Evolutionary conservation across 352 stramenopile genomes (phyloP).

Genomic region (Peronospora farinosa): DNA sequence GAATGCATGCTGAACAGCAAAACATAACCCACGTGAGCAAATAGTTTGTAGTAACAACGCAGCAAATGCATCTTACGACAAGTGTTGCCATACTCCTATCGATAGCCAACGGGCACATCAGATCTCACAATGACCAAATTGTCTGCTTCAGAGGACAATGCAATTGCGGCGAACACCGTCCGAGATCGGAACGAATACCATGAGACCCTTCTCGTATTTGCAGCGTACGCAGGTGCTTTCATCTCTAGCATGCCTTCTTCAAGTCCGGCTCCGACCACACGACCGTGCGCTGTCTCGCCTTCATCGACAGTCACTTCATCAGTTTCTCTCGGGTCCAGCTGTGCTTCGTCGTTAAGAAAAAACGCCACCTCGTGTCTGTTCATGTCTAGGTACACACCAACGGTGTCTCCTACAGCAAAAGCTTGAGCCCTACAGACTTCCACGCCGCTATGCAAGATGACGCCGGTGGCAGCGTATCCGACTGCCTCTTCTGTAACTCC

Average conservation of each 20-base stretch:
- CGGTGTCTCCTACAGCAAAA: conserved; percentile 33
- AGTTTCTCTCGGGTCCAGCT: conserved; percentile 3
- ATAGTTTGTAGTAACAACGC: conserved; percentile 18
- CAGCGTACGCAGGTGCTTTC: conserved; percentile 13
- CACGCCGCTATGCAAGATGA: conserved; percentile 31
- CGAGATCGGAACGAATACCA: conserved; percentile 24
- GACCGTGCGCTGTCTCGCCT: conserved; percentile 3
- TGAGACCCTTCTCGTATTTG: conserved; percentile 3
- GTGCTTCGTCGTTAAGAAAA: conserved; percentile 39
- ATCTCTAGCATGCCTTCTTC: conserved; percentile 11
- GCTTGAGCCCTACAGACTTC: conserved; percentile 28
- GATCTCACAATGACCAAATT: conserved; percentile 30
- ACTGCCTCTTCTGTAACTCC: conserved; percentile 26
- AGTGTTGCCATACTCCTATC: conserved; percentile 18
- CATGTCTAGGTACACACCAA: conserved; percentile 45
- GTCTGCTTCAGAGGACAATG: conserved; percentile 27
- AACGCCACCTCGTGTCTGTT: conserved; percentile 37
- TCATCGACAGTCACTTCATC: conserved; percentile 1
- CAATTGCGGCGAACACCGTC: conserved; percentile 34
- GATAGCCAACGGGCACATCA: conserved; percentile 22
- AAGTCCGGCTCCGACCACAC: neutral
- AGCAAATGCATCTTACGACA: neutral
- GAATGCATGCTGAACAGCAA: conserved; percentile 15
- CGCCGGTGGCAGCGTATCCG: conserved; percentile 32
- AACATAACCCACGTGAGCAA: conserved; percentile 17